Evolutionary conservation across 164 flowering plant genomes (phyloP).

Genomic region (Annona squamosa): DNA sequence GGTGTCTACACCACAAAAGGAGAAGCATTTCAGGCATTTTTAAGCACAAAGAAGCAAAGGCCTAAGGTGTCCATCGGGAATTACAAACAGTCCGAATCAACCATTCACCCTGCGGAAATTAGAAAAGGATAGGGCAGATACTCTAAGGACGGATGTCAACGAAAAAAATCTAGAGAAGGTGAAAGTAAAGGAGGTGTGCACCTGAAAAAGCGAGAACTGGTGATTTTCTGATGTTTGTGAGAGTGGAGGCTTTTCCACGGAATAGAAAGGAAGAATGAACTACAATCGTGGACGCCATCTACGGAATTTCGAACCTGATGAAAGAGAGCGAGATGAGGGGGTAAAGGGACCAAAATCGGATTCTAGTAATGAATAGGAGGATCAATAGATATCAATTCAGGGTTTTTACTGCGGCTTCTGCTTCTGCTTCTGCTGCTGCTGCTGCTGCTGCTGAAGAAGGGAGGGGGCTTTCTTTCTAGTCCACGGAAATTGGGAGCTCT

Average conservation of each 20-base stretch:
- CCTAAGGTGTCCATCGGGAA: neutral
- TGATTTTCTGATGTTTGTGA: conserved; percentile 18
- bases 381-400: no score
- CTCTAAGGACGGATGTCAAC: no score
- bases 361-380: neutral
- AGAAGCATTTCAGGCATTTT: neutral
- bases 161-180: neutral
- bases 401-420: no score
- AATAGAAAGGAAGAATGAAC: conserved; percentile 29
- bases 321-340: neutral
- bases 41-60: neutral
- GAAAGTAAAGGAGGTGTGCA: conserved; percentile 2
- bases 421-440: neutral
- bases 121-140: no score
- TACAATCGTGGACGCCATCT: conserved; percentile 34
- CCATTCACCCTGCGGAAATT: neutral
- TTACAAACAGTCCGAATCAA: neutral
- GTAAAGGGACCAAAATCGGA: neutral
- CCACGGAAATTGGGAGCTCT: conserved; percentile 1
- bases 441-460: neutral
- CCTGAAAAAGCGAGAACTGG: conserved; percentile 25
- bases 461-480: neutral
- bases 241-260: conserved; percentile 29
- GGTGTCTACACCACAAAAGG: neutral
- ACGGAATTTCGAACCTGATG: neutral